These are phyloP conservation scores for Umbelopsis isabellina DNA, from an alignment of 192 early-diverging fungal genomes.

Conservation along the genomic window DNA sequence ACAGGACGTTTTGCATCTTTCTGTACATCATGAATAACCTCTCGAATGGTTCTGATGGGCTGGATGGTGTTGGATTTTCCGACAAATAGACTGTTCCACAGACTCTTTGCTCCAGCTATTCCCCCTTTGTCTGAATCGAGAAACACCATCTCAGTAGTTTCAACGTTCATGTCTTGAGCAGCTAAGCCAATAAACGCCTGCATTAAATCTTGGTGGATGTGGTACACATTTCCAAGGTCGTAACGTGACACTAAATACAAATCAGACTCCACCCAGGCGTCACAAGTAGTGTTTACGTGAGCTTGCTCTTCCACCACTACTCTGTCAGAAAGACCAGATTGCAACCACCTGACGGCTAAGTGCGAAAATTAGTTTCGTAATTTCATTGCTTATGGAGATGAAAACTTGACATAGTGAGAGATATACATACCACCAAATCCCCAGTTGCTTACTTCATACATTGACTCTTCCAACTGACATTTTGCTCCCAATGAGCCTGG, in stretches of 20 bases:
- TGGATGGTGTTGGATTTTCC: neutral
- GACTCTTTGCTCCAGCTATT: neutral
- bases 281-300: conserved; percentile 15
- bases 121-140: conserved; percentile 22
- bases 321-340: neutral
- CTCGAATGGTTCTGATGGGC: conserved; percentile 16
- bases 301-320: neutral
- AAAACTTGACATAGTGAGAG: neutral
- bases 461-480: conserved; percentile 18
- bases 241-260: conserved; percentile 19
- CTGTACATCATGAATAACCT: neutral
- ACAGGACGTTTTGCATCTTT: neutral
- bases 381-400: too few species aligned
- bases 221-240: conserved; percentile 26
- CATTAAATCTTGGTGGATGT: conserved; percentile 28
- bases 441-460: conserved; percentile 1
- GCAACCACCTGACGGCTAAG: conserved; percentile 5
- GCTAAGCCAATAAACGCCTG: conserved; percentile 21
- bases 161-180: neutral
- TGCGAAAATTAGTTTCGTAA: too few species aligned
- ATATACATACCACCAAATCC: conserved; percentile 24
- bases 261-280: conserved; percentile 24
- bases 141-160: conserved; percentile 25
- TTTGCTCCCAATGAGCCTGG: neutral
- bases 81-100: conserved; percentile 16